phyloP scores from a whole-genome alignment of 768 basidiomycete species.

The Leccinellum luteum region DNA sequence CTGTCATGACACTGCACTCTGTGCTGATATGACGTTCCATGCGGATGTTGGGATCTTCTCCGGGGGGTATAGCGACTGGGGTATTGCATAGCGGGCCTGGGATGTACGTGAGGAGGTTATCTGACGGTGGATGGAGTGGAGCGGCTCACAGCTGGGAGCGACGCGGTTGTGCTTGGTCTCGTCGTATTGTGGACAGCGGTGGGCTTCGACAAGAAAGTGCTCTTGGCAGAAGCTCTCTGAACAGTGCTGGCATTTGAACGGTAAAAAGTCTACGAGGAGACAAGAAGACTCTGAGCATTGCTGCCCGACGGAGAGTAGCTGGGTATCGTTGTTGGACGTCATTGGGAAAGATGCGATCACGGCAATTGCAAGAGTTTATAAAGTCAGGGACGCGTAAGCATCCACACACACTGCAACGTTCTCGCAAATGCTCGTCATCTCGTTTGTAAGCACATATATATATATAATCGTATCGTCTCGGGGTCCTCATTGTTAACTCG shows the following conservation, averaged over 20 bases:
- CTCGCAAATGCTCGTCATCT: slow-evolving; percentile 27
- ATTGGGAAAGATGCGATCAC: neutral
- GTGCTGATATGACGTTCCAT: slow-evolving; percentile 74
- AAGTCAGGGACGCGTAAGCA: slow-evolving; percentile 27
- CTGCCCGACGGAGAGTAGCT: slow-evolving; percentile 64
- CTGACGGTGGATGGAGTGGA: slow-evolving; percentile 2
- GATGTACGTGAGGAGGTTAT: slow-evolving; percentile 4
- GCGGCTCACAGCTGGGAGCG: slow-evolving; percentile 65
- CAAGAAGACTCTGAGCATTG: slow-evolving; percentile 71
- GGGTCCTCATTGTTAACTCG: neutral
- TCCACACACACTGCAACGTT: neutral
- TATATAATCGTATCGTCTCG: no score
- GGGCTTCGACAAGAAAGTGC: slow-evolving; percentile 69
- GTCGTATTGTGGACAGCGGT: slow-evolving; percentile 69
- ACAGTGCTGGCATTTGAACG: slow-evolving; percentile 86
- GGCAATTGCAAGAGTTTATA: slow-evolving; percentile 14
- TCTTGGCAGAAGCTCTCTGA: slow-evolving; percentile 67
- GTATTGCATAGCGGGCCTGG: slow-evolving; percentile 74
- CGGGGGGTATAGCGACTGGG: slow-evolving; percentile 71
- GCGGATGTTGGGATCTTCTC: slow-evolving; percentile 75
- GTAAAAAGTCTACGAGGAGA: slow-evolving; percentile 76
- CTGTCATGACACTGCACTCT: slow-evolving; percentile 70
- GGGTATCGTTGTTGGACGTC: slow-evolving; percentile 36
- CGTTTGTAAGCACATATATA: slow-evolving; percentile 21
- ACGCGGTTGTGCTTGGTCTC: slow-evolving; percentile 68